Conservation (phyloP, 305 asterid genomes). For the Fraxinus baroniana region DNA sequence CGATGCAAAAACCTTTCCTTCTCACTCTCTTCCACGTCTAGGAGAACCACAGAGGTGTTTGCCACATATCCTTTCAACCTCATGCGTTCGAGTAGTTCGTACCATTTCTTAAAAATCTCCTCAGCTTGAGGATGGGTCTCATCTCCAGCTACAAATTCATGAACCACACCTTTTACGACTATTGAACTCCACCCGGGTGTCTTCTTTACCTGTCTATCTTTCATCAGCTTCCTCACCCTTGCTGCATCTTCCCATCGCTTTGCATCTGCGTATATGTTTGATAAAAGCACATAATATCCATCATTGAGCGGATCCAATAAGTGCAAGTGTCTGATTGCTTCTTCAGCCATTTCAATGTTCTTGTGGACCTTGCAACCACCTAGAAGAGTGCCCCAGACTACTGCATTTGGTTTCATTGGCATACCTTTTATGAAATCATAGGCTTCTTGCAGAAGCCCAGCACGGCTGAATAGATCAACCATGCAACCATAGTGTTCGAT, state of each 20-base stretch:
- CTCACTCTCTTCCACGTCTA: constrained; percentile 49
- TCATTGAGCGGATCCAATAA: constrained; percentile 48
- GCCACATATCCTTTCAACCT: constrained; percentile 52
- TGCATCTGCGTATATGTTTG: constrained; percentile 58
- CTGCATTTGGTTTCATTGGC: constrained; percentile 60
- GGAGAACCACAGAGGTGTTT: constrained; percentile 46
- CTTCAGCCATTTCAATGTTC: constrained; percentile 57
- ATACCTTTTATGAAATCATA: constrained; percentile 39
- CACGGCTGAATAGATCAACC: constrained; percentile 70
- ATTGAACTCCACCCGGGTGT: constrained; percentile 54
- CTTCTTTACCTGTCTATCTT: constrained; percentile 45
- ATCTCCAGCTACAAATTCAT: constrained; percentile 65
- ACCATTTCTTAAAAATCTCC: constrained; percentile 41
- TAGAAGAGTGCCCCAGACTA: constrained; percentile 76
- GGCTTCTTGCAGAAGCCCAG: constrained; percentile 60
- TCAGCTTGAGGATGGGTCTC: constrained; percentile 45
- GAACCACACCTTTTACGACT: constrained; percentile 39
- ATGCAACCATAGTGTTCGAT: constrained; percentile 77
- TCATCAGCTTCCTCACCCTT: constrained; percentile 48
- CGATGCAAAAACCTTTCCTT: constrained; percentile 46
- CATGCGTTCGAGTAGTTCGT: constrained; percentile 32
- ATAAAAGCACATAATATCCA: constrained; percentile 57
- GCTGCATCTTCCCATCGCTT: constrained; percentile 55
- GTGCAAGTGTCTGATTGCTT: constrained; percentile 43
- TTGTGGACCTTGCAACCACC: constrained; percentile 72